Evolutionary conservation across 1,284 basidiomycete genomes (phyloP).

Genomic region (Cryptococcus floricola): DNA sequence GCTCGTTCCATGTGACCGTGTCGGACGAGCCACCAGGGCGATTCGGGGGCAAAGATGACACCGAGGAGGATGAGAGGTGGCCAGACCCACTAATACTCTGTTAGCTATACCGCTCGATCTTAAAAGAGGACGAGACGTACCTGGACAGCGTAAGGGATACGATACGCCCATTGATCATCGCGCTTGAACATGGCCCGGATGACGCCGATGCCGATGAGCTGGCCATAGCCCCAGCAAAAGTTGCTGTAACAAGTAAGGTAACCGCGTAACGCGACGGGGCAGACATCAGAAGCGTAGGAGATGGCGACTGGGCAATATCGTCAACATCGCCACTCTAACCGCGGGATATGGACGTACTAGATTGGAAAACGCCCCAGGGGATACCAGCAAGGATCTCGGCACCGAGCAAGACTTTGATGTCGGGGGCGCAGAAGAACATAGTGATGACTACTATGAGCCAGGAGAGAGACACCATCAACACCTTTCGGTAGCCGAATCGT

Average conservation of each 20-base stretch:
- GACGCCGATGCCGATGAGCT: constrained; percentile 45
- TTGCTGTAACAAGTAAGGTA: constrained; percentile 46
- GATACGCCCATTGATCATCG: constrained; percentile 32
- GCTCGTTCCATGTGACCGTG: constrained; percentile 52
- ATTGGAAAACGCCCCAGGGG: background rate
- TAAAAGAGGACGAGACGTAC: constrained; percentile 9
- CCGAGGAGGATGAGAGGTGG: constrained; percentile 41
- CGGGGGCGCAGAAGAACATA: constrained; percentile 40
- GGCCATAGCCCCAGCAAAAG: constrained; percentile 45
- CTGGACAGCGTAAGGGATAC: constrained; percentile 41
- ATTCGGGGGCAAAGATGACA: constrained; percentile 33
- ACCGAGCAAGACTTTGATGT: constrained; percentile 31
- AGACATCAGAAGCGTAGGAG: constrained; percentile 44
- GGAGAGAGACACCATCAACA: constrained; percentile 34
- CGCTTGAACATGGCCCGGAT: constrained; percentile 37
- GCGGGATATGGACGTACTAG: constrained; percentile 1
- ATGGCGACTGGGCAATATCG: constrained; percentile 14
- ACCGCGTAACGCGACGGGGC: constrained; percentile 42
- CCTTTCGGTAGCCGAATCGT: constrained; percentile 45
- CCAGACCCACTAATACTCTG: constrained; percentile 31
- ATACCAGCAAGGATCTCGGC: constrained; percentile 38
- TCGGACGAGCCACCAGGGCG: constrained; percentile 38
- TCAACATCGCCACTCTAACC: too few species aligned
- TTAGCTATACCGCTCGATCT: constrained; percentile 1
- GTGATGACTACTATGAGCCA: constrained; percentile 36